Percentiles rank a stretch among this genome's conserved stretches.
Evolutionary conservation across 208 protist genomes (phyloP).

Genomic region (Acanthamoeba culbertsoni): DNA sequence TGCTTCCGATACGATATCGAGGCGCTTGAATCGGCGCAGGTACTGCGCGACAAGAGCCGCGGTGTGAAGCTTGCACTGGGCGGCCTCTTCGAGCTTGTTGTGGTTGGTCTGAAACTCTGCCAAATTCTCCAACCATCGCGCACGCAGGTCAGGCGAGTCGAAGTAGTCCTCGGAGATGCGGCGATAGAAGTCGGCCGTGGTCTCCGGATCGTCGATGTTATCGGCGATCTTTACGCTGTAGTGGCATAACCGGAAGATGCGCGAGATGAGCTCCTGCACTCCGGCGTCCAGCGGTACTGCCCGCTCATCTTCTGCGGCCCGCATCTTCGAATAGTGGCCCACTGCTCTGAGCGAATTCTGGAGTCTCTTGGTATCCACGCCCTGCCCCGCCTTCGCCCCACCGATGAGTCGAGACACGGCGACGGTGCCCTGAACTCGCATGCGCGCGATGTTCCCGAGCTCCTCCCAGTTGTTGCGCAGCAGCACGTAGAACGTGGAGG

Average conservation of each 20-base stretch:
- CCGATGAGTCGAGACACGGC: slow-evolving; percentile 11
- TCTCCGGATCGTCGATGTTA: slow-evolving; percentile 72
- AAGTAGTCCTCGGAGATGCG: slow-evolving; percentile 77
- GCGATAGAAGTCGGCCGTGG: slow-evolving; percentile 69
- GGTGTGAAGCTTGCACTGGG: slow-evolving; percentile 10
- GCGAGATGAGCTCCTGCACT: slow-evolving; percentile 6
- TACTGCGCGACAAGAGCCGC: slow-evolving; percentile 32
- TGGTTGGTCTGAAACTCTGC: slow-evolving; percentile 61
- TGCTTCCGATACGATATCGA: neutral
- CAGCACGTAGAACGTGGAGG: slow-evolving; percentile 32
- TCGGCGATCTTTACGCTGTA: slow-evolving; percentile 53
- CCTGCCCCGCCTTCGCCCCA: neutral
- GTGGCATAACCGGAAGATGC: neutral
- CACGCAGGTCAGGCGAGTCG: slow-evolving; percentile 72
- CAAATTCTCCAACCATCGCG: slow-evolving; percentile 73
- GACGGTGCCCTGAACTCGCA: slow-evolving; percentile 6
- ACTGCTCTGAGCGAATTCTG: neutral
- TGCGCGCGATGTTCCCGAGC: neutral
- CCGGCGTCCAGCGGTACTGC: neutral
- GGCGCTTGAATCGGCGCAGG: neutral
- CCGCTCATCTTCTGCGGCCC: neutral
- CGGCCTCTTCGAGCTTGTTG: slow-evolving; percentile 12
- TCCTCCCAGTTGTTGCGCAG: slow-evolving; percentile 39
- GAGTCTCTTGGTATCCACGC: neutral
- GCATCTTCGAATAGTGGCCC: neutral